Conservation (phyloP, 768 basidiomycete species). For the Rhizopogon sp. region DNA sequence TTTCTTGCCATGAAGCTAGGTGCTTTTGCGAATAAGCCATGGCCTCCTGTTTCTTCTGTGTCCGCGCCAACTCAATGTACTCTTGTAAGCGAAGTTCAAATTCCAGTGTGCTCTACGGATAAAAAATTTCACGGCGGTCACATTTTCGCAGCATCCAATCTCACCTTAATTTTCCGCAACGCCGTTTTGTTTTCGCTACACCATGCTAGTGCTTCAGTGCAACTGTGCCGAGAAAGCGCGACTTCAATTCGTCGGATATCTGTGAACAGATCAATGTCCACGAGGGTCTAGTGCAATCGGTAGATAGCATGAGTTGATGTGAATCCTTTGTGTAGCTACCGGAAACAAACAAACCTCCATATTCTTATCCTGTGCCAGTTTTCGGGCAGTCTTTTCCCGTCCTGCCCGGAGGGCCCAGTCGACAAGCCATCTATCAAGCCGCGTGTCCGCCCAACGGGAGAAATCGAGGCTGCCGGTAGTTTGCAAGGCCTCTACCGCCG, state of each 20-base stretch:
- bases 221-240: conserved; percentile 70
- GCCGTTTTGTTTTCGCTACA: conserved; percentile 94
- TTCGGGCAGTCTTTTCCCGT: conserved; percentile 69
- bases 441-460: conserved; percentile 70
- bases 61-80: conserved; percentile 86
- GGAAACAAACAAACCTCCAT: conserved; percentile 60
- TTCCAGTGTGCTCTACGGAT: conserved; percentile 81
- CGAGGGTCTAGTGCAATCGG: conserved; percentile 53
- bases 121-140: conserved; percentile 8
- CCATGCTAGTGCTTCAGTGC: conserved; percentile 89
- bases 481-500: conserved; percentile 53
- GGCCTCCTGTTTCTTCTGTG: conserved; percentile 62
- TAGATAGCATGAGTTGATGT: background rate
- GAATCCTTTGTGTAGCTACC: background rate
- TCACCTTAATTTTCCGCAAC: conserved; percentile 85
- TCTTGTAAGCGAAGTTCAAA: conserved; percentile 95
- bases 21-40: conserved; percentile 83
- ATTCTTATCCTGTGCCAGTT: conserved; percentile 67
- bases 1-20: conserved; percentile 76
- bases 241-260: conserved; percentile 85
- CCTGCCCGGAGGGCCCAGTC: conserved; percentile 88
- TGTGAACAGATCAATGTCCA: conserved; percentile 88
- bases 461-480: conserved; percentile 52
- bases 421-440: conserved; percentile 85
- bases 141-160: conserved; percentile 7